These are phyloP conservation scores for Dactylellina cionopaga DNA, from an alignment of 2,329 filamentous ascomycete genomes.

Conservation along the genomic window DNA sequence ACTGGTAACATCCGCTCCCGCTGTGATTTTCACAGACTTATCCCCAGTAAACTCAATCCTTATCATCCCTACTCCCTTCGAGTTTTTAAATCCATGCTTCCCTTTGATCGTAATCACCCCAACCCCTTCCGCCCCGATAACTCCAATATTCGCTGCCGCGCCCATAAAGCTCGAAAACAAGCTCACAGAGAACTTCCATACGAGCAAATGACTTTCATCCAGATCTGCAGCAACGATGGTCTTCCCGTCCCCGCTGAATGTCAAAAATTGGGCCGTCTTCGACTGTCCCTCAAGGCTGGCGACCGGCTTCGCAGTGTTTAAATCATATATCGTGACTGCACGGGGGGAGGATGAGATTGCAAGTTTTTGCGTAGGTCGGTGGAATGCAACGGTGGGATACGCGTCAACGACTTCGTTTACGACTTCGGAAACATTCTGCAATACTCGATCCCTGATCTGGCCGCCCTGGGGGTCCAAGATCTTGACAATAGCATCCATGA, in stretches of 20 bases:
- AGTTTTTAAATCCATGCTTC: slow-evolving; percentile 52
- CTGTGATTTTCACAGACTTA: slow-evolving; percentile 54
- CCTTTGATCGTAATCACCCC: slow-evolving; percentile 48
- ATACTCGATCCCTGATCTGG: slow-evolving; percentile 54
- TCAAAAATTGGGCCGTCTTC: slow-evolving; percentile 52
- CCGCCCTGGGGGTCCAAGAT: slow-evolving; percentile 55
- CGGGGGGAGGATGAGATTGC: slow-evolving; percentile 54
- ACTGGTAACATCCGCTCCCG: slow-evolving; percentile 49
- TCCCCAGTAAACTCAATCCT: slow-evolving; percentile 54
- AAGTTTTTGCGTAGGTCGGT: slow-evolving; percentile 55
- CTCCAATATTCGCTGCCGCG: slow-evolving; percentile 45
- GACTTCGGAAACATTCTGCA: slow-evolving; percentile 55
- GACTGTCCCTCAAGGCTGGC: slow-evolving; percentile 54
- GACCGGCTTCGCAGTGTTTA: slow-evolving; percentile 51
- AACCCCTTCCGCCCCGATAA: slow-evolving; percentile 50
- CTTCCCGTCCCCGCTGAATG: slow-evolving; percentile 54
- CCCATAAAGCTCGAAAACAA: slow-evolving; percentile 56
- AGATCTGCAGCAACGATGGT: slow-evolving; percentile 54
- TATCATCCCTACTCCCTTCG: slow-evolving; percentile 50
- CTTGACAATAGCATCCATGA: slow-evolving; percentile 55
- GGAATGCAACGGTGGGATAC: slow-evolving; percentile 56
- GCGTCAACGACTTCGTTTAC: slow-evolving; percentile 55
- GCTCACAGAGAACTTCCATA: slow-evolving; percentile 55
- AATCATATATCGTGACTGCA: slow-evolving; percentile 54
- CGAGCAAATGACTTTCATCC: slow-evolving; percentile 52